These are phyloP conservation scores for Apodospora peruviana DNA, from an alignment of 495 filamentous ascomycete species.

Conservation along the genomic window DNA sequence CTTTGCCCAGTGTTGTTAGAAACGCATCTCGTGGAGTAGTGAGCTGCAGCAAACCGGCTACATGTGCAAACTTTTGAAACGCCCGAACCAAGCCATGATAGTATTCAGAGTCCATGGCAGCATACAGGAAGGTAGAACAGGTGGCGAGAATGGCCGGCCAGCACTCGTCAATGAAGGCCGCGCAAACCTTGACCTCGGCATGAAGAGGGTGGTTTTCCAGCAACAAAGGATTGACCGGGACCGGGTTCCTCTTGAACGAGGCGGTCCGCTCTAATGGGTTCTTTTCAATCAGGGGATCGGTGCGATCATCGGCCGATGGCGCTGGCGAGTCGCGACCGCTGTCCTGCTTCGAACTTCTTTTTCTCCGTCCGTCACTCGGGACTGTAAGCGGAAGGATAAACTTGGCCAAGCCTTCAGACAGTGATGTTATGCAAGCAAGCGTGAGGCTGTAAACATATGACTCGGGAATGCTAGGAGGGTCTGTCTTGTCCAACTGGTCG, in stretches of 20 bases:
- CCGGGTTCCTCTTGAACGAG: constrained; percentile 52
- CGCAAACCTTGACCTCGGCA: constrained; percentile 65
- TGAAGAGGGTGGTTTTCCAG: constrained; percentile 66
- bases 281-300: constrained; percentile 24
- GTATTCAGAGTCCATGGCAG: constrained; percentile 87
- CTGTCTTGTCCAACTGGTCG: constrained; percentile 88
- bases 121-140: constrained; percentile 90
- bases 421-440: constrained; percentile 75
- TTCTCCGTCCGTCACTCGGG: constrained; percentile 53
- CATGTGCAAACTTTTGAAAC: constrained; percentile 93
- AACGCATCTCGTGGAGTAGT: constrained; percentile 89
- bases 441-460: constrained; percentile 91
- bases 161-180: constrained; percentile 78
- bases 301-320: constrained; percentile 27
- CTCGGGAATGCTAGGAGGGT: constrained; percentile 76
- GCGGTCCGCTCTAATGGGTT: constrained; percentile 37
- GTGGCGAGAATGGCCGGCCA: constrained; percentile 94
- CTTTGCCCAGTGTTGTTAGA: constrained; percentile 86
- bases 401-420: constrained; percentile 88
- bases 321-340: constrained; percentile 39
- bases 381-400: constrained; percentile 88
- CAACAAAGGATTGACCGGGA: constrained; percentile 75
- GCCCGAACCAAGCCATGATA: constrained; percentile 89
- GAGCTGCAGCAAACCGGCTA: constrained; percentile 80
- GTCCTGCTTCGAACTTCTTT: constrained; percentile 39